phyloP scores from a whole-genome alignment of 2,329 filamentous ascomycete species.

The Beauveria asiatica region DNA sequence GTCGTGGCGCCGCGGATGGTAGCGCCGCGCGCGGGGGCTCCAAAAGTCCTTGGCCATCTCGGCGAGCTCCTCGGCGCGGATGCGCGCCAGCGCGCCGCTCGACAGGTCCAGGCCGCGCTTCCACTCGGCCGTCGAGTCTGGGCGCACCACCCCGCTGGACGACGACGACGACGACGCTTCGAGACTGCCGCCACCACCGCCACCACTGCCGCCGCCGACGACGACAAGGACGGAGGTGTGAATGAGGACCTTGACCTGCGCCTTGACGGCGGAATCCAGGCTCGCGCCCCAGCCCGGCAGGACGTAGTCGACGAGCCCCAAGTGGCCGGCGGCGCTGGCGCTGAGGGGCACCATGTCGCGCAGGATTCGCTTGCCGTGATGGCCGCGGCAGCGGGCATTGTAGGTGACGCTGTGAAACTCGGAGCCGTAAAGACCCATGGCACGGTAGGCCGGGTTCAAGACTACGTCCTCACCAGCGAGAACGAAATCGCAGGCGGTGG shows the following conservation, averaged over 20 bases:
- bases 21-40: slow-evolving; percentile 27
- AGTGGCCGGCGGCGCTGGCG: slow-evolving; percentile 26
- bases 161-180: neutral
- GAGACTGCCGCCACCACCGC: neutral
- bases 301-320: slow-evolving; percentile 31
- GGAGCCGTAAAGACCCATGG: slow-evolving; percentile 28
- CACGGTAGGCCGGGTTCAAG: slow-evolving; percentile 33
- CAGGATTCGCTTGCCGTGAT: slow-evolving; percentile 23
- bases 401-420: slow-evolving; percentile 34
- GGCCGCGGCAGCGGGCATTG: slow-evolving; percentile 26
- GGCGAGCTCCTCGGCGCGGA: slow-evolving; percentile 28
- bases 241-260: slow-evolving; percentile 23
- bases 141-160: neutral
- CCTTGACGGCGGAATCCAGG: slow-evolving; percentile 27
- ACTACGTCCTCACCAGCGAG: slow-evolving; percentile 29
- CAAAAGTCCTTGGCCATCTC: slow-evolving; percentile 36
- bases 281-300: slow-evolving; percentile 24
- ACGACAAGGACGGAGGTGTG: neutral
- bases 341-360: slow-evolving; percentile 30
- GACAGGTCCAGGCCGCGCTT: slow-evolving; percentile 27
- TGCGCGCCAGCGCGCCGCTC: slow-evolving; percentile 21
- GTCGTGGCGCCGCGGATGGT: slow-evolving; percentile 28
- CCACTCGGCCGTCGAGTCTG: slow-evolving; percentile 20
- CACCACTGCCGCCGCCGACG: neutral
- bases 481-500: slow-evolving; percentile 28